These are phyloP conservation scores for Cryptococcus sp. DNA, from an alignment of 1,284 basidiomycete species.

Conservation along the genomic window DNA sequence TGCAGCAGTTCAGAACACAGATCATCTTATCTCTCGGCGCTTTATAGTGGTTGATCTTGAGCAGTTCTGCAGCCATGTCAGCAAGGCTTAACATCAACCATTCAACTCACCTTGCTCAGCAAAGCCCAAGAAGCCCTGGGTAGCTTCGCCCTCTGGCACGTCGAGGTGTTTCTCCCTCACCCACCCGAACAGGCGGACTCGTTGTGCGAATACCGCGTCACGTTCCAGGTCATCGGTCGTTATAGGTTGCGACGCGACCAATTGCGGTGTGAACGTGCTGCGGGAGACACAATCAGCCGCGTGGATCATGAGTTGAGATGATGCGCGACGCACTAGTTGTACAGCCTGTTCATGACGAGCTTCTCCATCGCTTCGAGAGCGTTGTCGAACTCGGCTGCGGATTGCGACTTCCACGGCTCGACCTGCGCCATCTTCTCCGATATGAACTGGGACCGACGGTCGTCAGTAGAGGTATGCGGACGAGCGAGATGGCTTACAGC, in stretches of 20 bases:
- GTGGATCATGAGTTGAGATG: not conserved
- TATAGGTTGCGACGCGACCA: conserved; percentile 67
- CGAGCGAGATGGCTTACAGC: conserved; percentile 59
- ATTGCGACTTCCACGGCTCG: conserved; percentile 74
- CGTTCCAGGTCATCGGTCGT: conserved; percentile 94
- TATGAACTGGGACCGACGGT: conserved; percentile 68
- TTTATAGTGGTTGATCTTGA: conserved; percentile 98
- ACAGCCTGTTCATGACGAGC: conserved; percentile 96
- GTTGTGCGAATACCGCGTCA: conserved; percentile 84
- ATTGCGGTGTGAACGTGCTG: conserved; percentile 87
- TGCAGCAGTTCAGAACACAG: conserved; percentile 96
- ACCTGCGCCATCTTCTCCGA: conserved; percentile 77
- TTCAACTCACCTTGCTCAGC: conserved; percentile 77
- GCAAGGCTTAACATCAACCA: not conserved
- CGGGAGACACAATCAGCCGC: conserved; percentile 7
- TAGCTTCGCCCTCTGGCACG: conserved; percentile 58
- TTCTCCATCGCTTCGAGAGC: conserved; percentile 99
- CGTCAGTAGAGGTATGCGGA: conserved; percentile 4
- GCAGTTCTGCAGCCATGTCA: conserved; percentile 64
- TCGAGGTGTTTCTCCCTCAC: conserved; percentile 86
- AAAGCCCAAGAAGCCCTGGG: conserved; percentile 85
- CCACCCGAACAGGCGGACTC: conserved; percentile 92
- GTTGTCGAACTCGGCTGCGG: conserved; percentile 88
- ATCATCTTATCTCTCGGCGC: conserved; percentile 97
- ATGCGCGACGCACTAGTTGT: conserved; percentile 71